Evolutionary conservation across 306 rosid species (phyloP), one percentile per base, ranked within the genome.

Genomic region (Myrica gale): DNA sequence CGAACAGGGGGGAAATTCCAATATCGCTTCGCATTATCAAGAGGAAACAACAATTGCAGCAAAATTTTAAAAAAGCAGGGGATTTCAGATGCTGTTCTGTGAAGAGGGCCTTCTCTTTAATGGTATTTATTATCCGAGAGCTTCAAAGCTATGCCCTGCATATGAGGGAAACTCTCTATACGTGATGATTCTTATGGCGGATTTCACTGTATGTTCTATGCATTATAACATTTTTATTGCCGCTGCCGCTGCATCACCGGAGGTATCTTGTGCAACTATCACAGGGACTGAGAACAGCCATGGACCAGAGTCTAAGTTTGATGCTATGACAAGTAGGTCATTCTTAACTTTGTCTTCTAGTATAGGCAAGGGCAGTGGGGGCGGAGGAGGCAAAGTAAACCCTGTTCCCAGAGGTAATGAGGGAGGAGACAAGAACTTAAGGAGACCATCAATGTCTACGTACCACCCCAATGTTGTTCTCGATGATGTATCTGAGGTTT

Each of bases 131-230:
- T 21, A 69, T 89, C 52, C 83, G 82, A 6, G 91, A 88, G 84
- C 89, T 92, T 72, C 96, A 91, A 43, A 83, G 81, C 57, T 78
- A 85, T 66, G 88, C 97, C 7, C 70, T 91, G 77, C 78, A 87
- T 68, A 68, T 88, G 2, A 90, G 85, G 82, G 92, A 86, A 72
- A 71, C 52, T 7, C 75, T 87, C 19, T 83, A 15, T 60, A 82
- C 26, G 80, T 90, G 55, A 90, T 93, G 96, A 76, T 88, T 71
- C 84, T 91, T 23, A 12, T 91, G 44, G 91, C 92, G 0, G 87
- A 93, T 75, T 93, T 87, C 83, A 83, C 85, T 0, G 83, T 85
- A 3, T 62, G 84, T 72, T 93, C 97, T 0, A 83, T 88, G 90
- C 70, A 67, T 45, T 75, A 78, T 17, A 86, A 83, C 66, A 51